Conservation (phyloP, 805 yeast genomes). For the Ogataea nitratoaversa region DNA sequence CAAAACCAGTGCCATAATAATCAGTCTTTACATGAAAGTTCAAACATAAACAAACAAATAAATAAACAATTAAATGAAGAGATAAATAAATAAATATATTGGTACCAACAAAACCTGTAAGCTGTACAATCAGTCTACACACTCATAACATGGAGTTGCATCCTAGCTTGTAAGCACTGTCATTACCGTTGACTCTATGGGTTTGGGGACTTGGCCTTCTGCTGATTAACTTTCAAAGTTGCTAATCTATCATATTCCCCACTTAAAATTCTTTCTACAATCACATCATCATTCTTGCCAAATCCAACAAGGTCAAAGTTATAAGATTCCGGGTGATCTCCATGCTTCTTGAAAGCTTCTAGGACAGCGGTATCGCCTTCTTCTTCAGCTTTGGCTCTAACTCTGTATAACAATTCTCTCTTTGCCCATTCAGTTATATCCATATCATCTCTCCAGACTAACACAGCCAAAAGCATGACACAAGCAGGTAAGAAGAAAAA, state of each 20-base stretch:
- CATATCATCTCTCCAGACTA: conserved; percentile 46
- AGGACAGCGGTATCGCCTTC: conserved; percentile 53
- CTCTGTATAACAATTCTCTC: conserved; percentile 74
- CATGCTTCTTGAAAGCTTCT: conserved; percentile 34
- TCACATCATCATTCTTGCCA: conserved; percentile 67
- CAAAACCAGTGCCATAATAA: too few relatives aligned
- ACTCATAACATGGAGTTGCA: too few relatives aligned
- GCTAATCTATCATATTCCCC: conserved; percentile 79
- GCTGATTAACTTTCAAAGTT: conserved; percentile 47
- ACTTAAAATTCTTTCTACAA: conserved; percentile 73
- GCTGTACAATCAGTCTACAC: too few relatives aligned
- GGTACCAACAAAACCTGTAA: too few relatives aligned
- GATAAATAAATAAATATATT: too few relatives aligned
- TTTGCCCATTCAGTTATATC: conserved; percentile 73
- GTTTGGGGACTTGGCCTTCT: conserved; percentile 6
- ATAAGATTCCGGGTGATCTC: conserved; percentile 36
- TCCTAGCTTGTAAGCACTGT: too few relatives aligned
- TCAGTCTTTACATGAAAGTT: too few relatives aligned
- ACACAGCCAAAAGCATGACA: conserved; percentile 48
- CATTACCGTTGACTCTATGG: too few relatives aligned
- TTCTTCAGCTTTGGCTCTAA: conserved; percentile 59
- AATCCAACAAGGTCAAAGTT: conserved; percentile 52
- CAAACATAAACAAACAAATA: too few relatives aligned
- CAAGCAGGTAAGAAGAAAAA: conserved; percentile 70
- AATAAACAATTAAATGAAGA: too few relatives aligned